Conservation (phyloP, 192 early-diverging fungal genomes). For the Coemansia sp. region DNA sequence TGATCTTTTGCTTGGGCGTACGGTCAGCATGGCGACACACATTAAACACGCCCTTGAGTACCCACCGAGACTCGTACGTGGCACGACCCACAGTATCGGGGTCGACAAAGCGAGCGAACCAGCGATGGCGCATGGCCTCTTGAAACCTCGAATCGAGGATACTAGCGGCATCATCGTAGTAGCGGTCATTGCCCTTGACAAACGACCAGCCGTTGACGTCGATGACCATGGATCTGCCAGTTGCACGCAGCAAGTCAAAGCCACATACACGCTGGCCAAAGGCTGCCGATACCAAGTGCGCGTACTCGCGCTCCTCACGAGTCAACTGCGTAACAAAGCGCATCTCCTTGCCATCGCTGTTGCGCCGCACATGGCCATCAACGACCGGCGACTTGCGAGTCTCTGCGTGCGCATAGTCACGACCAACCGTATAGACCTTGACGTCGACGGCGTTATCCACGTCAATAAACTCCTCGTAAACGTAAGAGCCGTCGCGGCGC, state of each 20-base stretch:
- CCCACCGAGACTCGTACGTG: slow-evolving; percentile 81
- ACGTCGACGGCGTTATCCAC: slow-evolving; percentile 96
- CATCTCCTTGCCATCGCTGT: slow-evolving; percentile 97
- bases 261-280: slow-evolving; percentile 97
- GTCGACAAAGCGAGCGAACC: slow-evolving; percentile 61
- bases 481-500: slow-evolving; percentile 76
- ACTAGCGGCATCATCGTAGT: slow-evolving; percentile 83
- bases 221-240: slow-evolving; percentile 82
- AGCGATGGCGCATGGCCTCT: slow-evolving; percentile 62
- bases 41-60: slow-evolving; percentile 88
- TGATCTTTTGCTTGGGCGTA: slow-evolving; percentile 98
- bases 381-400: slow-evolving; percentile 96
- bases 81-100: slow-evolving; percentile 50
- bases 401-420: slow-evolving; percentile 90
- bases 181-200: slow-evolving; percentile 93
- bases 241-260: slow-evolving; percentile 88
- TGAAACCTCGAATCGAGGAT: slow-evolving; percentile 80
- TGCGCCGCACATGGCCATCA: slow-evolving; percentile 92
- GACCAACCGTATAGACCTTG: slow-evolving; percentile 95
- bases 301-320: slow-evolving; percentile 75
- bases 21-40: slow-evolving; percentile 95
- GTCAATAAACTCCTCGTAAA: slow-evolving; percentile 95
- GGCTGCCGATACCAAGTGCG: slow-evolving; percentile 67
- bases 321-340: slow-evolving; percentile 87
- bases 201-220: slow-evolving; percentile 99